Conservation (phyloP, 805 yeast species). For the Barnettozyma vustinii region DNA sequence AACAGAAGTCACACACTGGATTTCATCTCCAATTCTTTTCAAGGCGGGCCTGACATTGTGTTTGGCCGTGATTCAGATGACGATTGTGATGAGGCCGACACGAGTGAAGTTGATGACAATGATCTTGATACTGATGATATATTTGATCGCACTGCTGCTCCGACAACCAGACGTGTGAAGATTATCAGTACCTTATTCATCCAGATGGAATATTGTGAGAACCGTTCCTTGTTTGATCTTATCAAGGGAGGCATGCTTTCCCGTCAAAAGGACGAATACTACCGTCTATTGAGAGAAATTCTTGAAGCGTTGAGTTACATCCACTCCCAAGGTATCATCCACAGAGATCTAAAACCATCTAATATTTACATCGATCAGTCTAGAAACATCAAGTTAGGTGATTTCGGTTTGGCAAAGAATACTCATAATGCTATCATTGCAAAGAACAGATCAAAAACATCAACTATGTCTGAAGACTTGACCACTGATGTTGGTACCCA, state of each 20-base stretch:
- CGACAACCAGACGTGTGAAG: slow-evolving; percentile 22
- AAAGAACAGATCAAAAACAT: slow-evolving; percentile 24
- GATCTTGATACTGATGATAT: slow-evolving; percentile 15
- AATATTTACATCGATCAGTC: slow-evolving; percentile 91
- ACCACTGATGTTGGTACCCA: slow-evolving; percentile 95
- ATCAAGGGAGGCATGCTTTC: slow-evolving; percentile 72
- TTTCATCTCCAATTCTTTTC: slow-evolving; percentile 60
- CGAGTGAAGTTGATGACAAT: slow-evolving; percentile 18
- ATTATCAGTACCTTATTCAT: slow-evolving; percentile 73
- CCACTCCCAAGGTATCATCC: slow-evolving; percentile 91
- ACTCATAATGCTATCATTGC: slow-evolving; percentile 48
- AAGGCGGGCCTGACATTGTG: slow-evolving; percentile 47
- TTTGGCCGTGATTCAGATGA: slow-evolving; percentile 35
- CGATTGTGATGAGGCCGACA: slow-evolving; percentile 15
- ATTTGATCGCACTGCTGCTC: slow-evolving; percentile 9
- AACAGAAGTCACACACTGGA: slow-evolving; percentile 43
- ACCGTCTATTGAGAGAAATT: slow-evolving; percentile 84
- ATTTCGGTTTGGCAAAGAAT: slow-evolving; percentile 93
- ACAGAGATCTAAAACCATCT: slow-evolving; percentile 91
- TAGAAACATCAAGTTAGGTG: slow-evolving; percentile 89
- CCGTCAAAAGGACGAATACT: slow-evolving; percentile 69
- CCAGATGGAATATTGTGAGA: slow-evolving; percentile 98
- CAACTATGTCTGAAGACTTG: slow-evolving; percentile 53
- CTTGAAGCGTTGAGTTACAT: slow-evolving; percentile 87
- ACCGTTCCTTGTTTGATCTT: slow-evolving; percentile 79